Base-by-base conservation (phyloP, 345 rosid genomes). In the Kandelia obovata region DNA sequence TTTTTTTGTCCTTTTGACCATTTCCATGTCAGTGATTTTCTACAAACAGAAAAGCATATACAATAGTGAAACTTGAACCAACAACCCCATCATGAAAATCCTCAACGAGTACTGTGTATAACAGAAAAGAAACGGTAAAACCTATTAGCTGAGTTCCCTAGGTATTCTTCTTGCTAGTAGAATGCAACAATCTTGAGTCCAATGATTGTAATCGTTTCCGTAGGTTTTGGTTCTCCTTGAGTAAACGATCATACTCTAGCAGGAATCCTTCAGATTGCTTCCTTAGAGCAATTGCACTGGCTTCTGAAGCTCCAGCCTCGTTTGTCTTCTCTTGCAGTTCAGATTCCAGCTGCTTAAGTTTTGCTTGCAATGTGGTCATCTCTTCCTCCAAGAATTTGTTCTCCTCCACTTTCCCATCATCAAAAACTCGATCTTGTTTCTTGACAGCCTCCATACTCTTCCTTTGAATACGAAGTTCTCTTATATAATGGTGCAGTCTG, bases 191-290 rank as follows among this genome's bases (percentile, higher is more conserved):
- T 28, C 58, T 83, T 27, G 70, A 64, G 79, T 95, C 99, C 82
- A 85, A 65, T 52, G 85, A 79, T 53, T 89, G 90, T 76, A 95
- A 74, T 72, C 82, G 95, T 62, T 53, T 81, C 71, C 91, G 74
- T 31, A 92, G 80, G 34, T 74, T 85, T 81, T 88, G 89, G 77
- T 95, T 95, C 73, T 92, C 97, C 70, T 83, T 93, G 1, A 85
- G 89, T 72, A 95, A 76, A 43, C 99, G 89, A 67, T 88, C 92
- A 60, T 88, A 89, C 85, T 95, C 99, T 0, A 87, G 85, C 74
- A 89, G 89, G 81, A 95, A 91, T 15, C 99, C 99, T 78, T 92
- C 96, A 4, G 99, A 90, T 70, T 95, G 97, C 80, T 90, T 95
- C 70, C 85, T 84, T 69, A 90, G 81, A 73, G 99, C 97, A 27